Evolutionary conservation across 371 early-diverging fungal species (phyloP).

Genomic region (Mucor lusitanicus): DNA sequence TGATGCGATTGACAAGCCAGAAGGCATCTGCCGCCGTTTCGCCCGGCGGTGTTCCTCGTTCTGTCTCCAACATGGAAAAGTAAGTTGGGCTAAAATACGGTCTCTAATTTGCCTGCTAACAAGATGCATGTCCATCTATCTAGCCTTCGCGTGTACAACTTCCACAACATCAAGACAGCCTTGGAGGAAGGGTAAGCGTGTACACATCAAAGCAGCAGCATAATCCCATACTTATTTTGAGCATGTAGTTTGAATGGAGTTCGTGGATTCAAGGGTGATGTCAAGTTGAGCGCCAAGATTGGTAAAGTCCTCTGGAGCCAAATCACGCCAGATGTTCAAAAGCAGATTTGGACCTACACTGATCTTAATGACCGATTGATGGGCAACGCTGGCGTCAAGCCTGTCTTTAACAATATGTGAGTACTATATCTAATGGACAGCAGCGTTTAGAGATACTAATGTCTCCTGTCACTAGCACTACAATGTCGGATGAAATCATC

Average conservation of each 20-base stretch:
- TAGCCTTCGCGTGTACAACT: slow-evolving; percentile 44
- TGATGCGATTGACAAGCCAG: slow-evolving; percentile 29
- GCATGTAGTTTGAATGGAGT: slow-evolving; percentile 24
- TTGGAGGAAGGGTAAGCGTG: slow-evolving; percentile 32
- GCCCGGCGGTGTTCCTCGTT: not conserved
- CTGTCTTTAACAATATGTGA: slow-evolving; percentile 46
- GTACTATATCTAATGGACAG: not conserved
- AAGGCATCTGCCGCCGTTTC: slow-evolving; percentile 11
- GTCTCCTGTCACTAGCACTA: slow-evolving; percentile 22
- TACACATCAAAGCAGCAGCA: not conserved
- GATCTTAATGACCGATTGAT: slow-evolving; percentile 49
- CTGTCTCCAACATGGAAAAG: slow-evolving; percentile 3
- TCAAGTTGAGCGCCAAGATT: slow-evolving; percentile 46
- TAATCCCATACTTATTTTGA: not conserved
- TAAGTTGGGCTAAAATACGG: not conserved
- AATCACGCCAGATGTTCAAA: slow-evolving; percentile 26
- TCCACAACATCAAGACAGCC: slow-evolving; percentile 29
- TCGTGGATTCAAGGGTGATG: slow-evolving; percentile 42
- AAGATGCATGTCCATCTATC: not conserved
- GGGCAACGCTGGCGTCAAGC: slow-evolving; percentile 33
- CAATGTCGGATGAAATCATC: slow-evolving; percentile 29
- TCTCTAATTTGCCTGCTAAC: no score
- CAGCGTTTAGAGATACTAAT: not conserved
- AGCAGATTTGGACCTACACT: slow-evolving; percentile 40
- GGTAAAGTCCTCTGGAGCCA: slow-evolving; percentile 52